Evolutionary conservation across 352 stramenopile genomes (phyloP), one percentile per base, ranked within the genome.

Genomic region (Phytophthora aleatoria): DNA sequence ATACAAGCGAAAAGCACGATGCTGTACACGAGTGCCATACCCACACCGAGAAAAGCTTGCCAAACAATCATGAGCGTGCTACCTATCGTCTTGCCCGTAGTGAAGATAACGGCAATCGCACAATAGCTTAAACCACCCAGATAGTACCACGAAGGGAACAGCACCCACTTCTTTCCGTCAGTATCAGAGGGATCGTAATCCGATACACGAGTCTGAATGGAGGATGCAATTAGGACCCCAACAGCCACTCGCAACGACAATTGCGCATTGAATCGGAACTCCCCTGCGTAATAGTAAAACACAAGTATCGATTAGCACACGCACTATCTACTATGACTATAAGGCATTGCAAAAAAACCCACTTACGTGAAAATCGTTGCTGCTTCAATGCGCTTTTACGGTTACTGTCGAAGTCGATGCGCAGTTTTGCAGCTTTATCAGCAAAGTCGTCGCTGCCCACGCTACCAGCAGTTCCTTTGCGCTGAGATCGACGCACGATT

Each of bases 121-220:
- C 83, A 90, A 61, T 93, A 93, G 58, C 82, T 91, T 15, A 93
- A 68, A 68, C 84, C 84, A 44, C 84, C 84, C 2, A 84, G 70
- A 42, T 79, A 81, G 26, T 84, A 84, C 76, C 76, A 84, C 16
- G 72, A 67, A 20, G 76, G 76, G 15, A 84, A 84, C 28, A 84
- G 44, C 5, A 66, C 59, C 76, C 76, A 84, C n/a, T 74, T 67
- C 38, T 84, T 81, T 33, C 35, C 54, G 3, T 67, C 53, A 26
- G 59, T 13, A 38, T 66, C 35, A 0, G 57, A 45, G 0, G 59
- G 47, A 52, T 73, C 63, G n/a, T 74, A 67, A 30, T 75, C 59
- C 9, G 53, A 74, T 27, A 67, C 69, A 9, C 75, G 75, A 10
- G 72, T 81, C 50, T 81, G 73, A 38, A 84, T 69, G 11, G 63